Base-by-base conservation (phyloP, 208 protist species). In the Novymonas esmeraldas region DNA sequence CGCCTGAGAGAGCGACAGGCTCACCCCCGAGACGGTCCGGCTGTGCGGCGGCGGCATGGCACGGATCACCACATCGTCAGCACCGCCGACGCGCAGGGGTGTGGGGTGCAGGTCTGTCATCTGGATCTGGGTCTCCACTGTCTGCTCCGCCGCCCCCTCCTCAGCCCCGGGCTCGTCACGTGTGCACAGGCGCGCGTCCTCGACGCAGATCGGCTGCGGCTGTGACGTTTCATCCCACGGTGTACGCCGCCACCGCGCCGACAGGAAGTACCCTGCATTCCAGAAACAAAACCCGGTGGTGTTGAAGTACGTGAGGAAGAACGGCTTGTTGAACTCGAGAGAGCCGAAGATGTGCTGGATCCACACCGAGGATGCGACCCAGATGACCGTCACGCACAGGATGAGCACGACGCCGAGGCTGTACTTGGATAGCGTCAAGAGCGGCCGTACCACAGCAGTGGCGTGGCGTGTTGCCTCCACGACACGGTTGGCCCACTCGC, bases 261-360 rank as follows among this genome's bases (percentile, higher is more conserved):
- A 70, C 1, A 96, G 4, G 9, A 93, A 29, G 61, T 82, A 97
- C 24, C 91, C 90, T 0, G 88, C 29, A 55, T 95, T 94, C 80
- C 89, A 97, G 1, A 96, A 56, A 36, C 76, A 85, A 73, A 98
- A 98, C 0, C 70, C 78, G 0, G 79, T 82, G 1, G 91, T 97
- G 70, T 97, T 97, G 63, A 98, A 97, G 65, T 92, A 98, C 0
- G 93, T 98, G 45, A 98, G 70, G 49, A 98, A 97, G 59, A 88
- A 96, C 5, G 93, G 93, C 52, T 92, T 89, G 57, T 88, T 81
- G 72, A 85, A 97, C 16, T 94, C 69, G 6, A 94, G 59, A 14
- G 82, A 63, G 20, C 73, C 83, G 63, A 97, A 98, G 38, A 97
- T 95, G 66, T 89, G 81, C 68, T 97, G 86, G 70, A 98, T 98